Conservation (phyloP, 352 stramenopile genomes). For the Pythium guiyangense region DNA sequence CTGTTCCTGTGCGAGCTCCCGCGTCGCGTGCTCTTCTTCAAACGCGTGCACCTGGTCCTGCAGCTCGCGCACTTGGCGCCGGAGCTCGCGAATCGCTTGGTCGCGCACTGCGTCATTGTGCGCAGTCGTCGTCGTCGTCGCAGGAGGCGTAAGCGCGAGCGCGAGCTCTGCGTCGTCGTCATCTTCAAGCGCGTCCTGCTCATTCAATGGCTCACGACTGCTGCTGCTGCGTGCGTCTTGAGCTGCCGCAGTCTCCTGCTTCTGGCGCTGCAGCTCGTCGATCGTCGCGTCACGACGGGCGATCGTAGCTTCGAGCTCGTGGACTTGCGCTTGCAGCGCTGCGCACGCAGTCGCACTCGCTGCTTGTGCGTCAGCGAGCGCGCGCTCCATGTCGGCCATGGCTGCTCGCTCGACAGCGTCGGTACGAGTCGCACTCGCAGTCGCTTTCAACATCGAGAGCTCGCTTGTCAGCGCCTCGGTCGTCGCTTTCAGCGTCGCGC, state of each 20-base stretch:
- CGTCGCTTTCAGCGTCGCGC: no score
- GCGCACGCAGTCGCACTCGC: no score
- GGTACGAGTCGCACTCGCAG: background rate
- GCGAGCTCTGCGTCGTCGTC: no score
- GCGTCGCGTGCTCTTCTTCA: slow-evolving; percentile 9
- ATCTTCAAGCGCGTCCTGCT: slow-evolving; percentile 1
- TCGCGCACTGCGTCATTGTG: no score
- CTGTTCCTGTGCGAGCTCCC: slow-evolving; percentile 23
- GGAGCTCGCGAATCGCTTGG: slow-evolving; percentile 9
- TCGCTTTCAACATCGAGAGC: slow-evolving; percentile 10
- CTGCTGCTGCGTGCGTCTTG: background rate
- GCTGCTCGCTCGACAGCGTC: no score
- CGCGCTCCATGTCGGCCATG: background rate
- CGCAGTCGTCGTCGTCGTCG: no score
- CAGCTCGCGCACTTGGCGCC: slow-evolving; percentile 15
- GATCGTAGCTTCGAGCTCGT: background rate
- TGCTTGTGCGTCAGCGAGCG: no score
- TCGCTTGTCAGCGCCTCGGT: background rate
- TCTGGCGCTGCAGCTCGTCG: slow-evolving; percentile 2
- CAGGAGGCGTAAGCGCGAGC: no score
- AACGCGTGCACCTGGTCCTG: slow-evolving; percentile 15
- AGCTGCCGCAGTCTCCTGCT: background rate
- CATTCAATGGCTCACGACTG: background rate
- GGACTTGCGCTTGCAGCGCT: background rate
- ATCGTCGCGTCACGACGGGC: background rate